phyloP scores from a whole-genome alignment of 495 filamentous ascomycete species.

The Penicillium malachiteum region DNA sequence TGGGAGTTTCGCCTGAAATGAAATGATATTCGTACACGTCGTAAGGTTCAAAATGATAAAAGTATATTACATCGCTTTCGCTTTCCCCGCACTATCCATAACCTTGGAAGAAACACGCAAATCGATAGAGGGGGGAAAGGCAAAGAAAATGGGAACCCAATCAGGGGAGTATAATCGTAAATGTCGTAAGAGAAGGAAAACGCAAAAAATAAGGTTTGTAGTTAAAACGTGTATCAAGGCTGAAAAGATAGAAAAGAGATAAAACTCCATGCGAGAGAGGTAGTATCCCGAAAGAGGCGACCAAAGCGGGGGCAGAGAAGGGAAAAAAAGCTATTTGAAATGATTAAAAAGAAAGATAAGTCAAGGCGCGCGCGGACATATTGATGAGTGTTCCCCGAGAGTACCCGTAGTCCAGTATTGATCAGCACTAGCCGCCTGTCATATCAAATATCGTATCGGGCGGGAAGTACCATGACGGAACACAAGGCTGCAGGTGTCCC shows the following conservation, averaged over 20 bases:
- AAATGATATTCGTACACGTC: not conserved
- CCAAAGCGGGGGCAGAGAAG: not conserved
- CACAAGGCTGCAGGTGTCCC: constrained; percentile 17
- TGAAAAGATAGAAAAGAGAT: not conserved
- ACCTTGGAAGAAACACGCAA: not conserved
- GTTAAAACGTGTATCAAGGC: constrained; percentile 11
- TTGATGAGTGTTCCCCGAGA: not conserved
- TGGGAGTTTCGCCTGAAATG: not conserved
- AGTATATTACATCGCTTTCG: not conserved
- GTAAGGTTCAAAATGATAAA: not conserved
- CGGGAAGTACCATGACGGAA: constrained; percentile 15
- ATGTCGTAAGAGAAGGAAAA: constrained; percentile 4
- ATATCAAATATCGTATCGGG: constrained; percentile 12
- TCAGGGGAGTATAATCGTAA: not conserved
- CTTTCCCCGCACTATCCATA: not conserved
- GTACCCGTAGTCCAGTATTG: not conserved
- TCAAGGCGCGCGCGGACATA: not conserved
- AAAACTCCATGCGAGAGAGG: not conserved
- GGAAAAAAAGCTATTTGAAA: not conserved
- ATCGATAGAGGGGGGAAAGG: not conserved
- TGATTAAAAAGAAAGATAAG: no score
- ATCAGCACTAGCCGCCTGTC: constrained; percentile 26
- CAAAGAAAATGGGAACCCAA: not conserved
- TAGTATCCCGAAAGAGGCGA: not conserved
- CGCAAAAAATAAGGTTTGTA: not conserved